Evolutionary conservation across 805 yeast genomes (phyloP).

Genomic region (Wickerhamia fluorescens): DNA sequence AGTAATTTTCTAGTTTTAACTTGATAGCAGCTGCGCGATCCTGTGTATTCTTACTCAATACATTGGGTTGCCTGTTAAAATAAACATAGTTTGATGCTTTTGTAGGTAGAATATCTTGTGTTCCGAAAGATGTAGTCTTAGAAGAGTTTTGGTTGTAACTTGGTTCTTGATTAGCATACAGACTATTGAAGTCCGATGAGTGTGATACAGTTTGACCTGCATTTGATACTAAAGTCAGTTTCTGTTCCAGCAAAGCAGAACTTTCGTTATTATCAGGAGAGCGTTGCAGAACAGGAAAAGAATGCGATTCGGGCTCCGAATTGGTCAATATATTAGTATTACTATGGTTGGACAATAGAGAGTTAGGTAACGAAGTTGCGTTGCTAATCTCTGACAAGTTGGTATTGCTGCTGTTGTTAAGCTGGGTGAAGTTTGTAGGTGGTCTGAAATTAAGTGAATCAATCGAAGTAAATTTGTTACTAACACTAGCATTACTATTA

Average conservation of each 20-base stretch:
- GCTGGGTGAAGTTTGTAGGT: slow-evolving; percentile 34
- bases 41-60: slow-evolving; percentile 64
- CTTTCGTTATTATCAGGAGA: slow-evolving; percentile 4
- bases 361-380: slow-evolving; percentile 16
- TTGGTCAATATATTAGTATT: slow-evolving; percentile 5
- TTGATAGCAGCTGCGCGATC: slow-evolving; percentile 82
- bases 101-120: slow-evolving; percentile 5
- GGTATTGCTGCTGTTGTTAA: slow-evolving; percentile 33
- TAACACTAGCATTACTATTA: slow-evolving; percentile 7
- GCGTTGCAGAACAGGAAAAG: slow-evolving; percentile 3
- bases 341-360: slow-evolving; percentile 12
- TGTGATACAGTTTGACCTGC: too few relatives aligned
- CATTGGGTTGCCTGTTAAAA: slow-evolving; percentile 79
- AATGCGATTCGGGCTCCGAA: too few relatives aligned
- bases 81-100: slow-evolving; percentile 45
- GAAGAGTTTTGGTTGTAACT: slow-evolving; percentile 7
- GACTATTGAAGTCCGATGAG: too few relatives aligned
- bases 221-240: slow-evolving; percentile 3
- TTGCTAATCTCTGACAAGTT: slow-evolving; percentile 32
- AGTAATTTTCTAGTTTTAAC: slow-evolving; percentile 74
- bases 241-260: slow-evolving; percentile 8
- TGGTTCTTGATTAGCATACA: too few relatives aligned
- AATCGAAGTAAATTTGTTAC: slow-evolving; percentile 28
- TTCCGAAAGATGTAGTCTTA: slow-evolving; percentile 8
- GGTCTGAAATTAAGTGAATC: slow-evolving; percentile 35